A percentile compares a stretch with the other conserved stretches of the same genome.
These are phyloP conservation scores for Dissophora ornata DNA, from an alignment of 192 early-diverging fungal species.

Conservation along the genomic window DNA sequence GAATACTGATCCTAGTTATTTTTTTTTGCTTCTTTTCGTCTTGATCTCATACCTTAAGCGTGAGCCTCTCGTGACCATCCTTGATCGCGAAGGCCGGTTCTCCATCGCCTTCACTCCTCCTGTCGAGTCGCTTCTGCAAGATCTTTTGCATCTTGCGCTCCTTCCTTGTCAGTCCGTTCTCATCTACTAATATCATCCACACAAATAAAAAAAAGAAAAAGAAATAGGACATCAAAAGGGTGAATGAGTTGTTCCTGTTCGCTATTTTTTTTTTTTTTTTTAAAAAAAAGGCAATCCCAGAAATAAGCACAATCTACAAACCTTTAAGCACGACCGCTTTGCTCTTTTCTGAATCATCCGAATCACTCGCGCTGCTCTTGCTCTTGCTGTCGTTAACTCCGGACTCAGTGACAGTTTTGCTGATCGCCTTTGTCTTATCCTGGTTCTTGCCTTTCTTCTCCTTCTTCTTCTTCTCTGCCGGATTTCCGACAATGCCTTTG, in stretches of 20 bases:
- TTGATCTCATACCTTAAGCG: conserved; percentile 31
- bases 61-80: conserved; percentile 28
- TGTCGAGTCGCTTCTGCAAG: conserved; percentile 22
- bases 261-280: too few species aligned
- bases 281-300: too few species aligned
- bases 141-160: conserved; percentile 37
- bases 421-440: not conserved
- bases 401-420: not conserved
- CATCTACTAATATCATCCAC: too few species aligned
- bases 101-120: conserved; percentile 30
- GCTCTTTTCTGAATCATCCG: too few species aligned
- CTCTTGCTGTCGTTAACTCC: not conserved
- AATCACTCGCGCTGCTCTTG: not conserved
- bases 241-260: too few species aligned
- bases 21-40: too few species aligned
- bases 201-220: too few species aligned
- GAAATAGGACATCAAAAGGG: too few species aligned
- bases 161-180: conserved; percentile 38
- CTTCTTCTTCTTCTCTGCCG: conserved; percentile 13
- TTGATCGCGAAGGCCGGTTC: conserved; percentile 22
- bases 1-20: too few species aligned
- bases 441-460: conserved; percentile 7
- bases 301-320: too few species aligned
- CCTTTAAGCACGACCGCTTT: too few species aligned
- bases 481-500: not conserved